Conservation (phyloP, 768 basidiomycete genomes). For the Tricholoma saponaceum region DNA sequence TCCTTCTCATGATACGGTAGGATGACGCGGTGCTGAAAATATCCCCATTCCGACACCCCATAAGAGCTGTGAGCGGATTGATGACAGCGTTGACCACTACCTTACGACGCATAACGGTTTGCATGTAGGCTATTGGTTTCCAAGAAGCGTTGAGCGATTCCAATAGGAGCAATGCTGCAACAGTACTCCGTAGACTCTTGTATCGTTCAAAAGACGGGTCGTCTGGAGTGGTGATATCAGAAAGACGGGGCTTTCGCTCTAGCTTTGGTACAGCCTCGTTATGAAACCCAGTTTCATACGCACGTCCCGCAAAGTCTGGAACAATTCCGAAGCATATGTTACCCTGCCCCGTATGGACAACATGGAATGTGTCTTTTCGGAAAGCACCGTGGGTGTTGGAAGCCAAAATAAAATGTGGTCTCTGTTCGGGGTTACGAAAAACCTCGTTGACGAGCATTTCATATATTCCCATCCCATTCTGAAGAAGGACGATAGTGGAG, state of each 20-base stretch:
- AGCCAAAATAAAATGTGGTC: constrained; percentile 85
- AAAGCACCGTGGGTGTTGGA: constrained; percentile 81
- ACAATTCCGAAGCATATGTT: constrained; percentile 75
- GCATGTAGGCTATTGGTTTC: constrained; percentile 61
- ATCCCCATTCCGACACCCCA: constrained; percentile 78
- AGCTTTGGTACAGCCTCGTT: constrained; percentile 27
- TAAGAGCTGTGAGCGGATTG: constrained; percentile 81
- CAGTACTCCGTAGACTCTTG: constrained; percentile 60
- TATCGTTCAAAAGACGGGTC: constrained; percentile 43
- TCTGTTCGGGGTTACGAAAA: constrained; percentile 66
- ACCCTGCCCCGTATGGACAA: constrained; percentile 71
- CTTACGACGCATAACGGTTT: constrained; percentile 71
- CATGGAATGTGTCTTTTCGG: constrained; percentile 44
- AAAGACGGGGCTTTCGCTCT: constrained; percentile 43
- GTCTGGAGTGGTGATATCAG: constrained; percentile 45
- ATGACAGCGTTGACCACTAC: constrained; percentile 78
- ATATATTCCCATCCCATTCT: constrained; percentile 93
- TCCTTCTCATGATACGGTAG: constrained; percentile 36
- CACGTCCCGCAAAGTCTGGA: constrained; percentile 57
- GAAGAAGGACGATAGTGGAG: constrained; percentile 87
- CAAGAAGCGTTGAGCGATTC: constrained; percentile 57
- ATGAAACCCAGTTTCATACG: constrained; percentile 56
- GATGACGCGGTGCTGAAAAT: constrained; percentile 48
- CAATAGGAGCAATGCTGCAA: constrained; percentile 57
- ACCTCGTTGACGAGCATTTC: constrained; percentile 64